Percentiles rank a stretch among this genome's conserved stretches.
These are phyloP conservation scores for Blastomyces emzantsi DNA, from an alignment of 2,329 filamentous ascomycete genomes.

Conservation along the genomic window DNA sequence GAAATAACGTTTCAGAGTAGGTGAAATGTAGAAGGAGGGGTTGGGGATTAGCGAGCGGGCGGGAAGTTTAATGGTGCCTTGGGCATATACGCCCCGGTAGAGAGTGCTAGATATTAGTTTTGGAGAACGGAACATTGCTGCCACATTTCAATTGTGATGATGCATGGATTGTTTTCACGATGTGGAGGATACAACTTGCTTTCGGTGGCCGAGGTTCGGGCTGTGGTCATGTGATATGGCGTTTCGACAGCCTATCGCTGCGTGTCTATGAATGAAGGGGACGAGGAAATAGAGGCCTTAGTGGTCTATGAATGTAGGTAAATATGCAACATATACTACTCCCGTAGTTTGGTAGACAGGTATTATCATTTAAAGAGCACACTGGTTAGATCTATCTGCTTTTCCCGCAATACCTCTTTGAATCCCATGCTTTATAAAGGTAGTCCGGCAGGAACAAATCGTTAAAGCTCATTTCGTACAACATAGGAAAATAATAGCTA, in stretches of 20 bases:
- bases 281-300: neutral
- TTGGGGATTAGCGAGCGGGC: neutral
- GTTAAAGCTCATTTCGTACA: neutral
- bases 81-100: neutral
- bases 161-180: neutral
- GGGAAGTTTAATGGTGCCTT: neutral
- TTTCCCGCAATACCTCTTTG: neutral
- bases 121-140: slow-evolving; percentile 9
- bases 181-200: neutral
- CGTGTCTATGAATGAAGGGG: no score
- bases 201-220: neutral
- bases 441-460: neutral
- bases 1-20: slow-evolving; percentile 5
- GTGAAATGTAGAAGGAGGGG: neutral
- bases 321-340: neutral
- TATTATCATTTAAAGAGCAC: neutral
- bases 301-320: neutral
- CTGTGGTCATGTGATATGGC: neutral
- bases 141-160: neutral
- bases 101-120: neutral
- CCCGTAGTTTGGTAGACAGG: neutral
- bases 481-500: neutral
- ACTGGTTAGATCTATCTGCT: neutral
- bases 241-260: no score
- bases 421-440: neutral